A percentile compares a stretch with the other conserved stretches of the same genome.
phyloP scores from a whole-genome alignment of 2,329 filamentous ascomycete genomes.

The Beauveria sp. region DNA sequence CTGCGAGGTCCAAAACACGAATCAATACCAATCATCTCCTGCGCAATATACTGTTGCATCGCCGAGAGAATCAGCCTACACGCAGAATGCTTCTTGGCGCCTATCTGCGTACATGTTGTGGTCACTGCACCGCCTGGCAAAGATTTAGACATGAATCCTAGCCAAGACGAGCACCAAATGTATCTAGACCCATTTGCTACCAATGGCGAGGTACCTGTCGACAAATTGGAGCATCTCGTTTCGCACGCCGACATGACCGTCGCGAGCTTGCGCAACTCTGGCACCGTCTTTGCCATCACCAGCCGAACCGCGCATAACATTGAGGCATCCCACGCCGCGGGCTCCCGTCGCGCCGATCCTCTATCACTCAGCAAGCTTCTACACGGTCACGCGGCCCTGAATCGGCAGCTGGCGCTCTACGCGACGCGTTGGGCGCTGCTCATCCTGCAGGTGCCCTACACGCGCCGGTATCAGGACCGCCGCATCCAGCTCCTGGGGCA shows the following conservation, averaged over 20 bases:
- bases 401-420: constrained; percentile 56
- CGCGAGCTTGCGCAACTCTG: constrained; percentile 53
- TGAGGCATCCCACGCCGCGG: constrained; percentile 33
- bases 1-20: constrained; percentile 65
- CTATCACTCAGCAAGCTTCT: constrained; percentile 26
- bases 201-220: constrained; percentile 55
- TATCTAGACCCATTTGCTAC: constrained; percentile 78
- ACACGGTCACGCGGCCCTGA: constrained; percentile 30
- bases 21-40: constrained; percentile 79
- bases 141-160: constrained; percentile 50
- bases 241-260: constrained; percentile 36
- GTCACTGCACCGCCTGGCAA: constrained; percentile 55
- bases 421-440: constrained; percentile 65
- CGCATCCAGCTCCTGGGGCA: constrained; percentile 52
- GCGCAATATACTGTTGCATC: constrained; percentile 76
- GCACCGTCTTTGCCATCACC: constrained; percentile 59
- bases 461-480: constrained; percentile 50
- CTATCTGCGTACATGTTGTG: constrained; percentile 77
- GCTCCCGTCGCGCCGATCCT: constrained; percentile 21
- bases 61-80: constrained; percentile 67
- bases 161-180: constrained; percentile 45
- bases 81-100: constrained; percentile 73
- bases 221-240: constrained; percentile 53
- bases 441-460: constrained; percentile 42
- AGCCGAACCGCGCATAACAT: constrained; percentile 72